Conservation (phyloP, 371 early-diverging fungal species). For the Apophysomyces variabilis region DNA sequence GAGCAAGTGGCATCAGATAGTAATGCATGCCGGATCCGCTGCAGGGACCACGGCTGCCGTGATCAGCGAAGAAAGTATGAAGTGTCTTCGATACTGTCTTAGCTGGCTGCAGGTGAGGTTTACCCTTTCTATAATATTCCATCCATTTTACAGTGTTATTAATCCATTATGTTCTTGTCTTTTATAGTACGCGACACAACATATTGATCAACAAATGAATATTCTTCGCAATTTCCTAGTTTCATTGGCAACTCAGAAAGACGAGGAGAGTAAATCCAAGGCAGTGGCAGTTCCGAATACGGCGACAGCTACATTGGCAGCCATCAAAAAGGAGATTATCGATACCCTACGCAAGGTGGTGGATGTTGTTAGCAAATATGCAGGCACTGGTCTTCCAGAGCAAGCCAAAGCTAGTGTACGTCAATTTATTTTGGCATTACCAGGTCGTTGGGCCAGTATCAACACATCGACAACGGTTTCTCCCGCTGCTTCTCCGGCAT, state of each 20-base stretch:
- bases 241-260: conserved; percentile 43
- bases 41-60: conserved; percentile 72
- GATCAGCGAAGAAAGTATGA: conserved; percentile 76
- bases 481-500: conserved; percentile 21
- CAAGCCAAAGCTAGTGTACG: conserved; percentile 80
- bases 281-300: neutral
- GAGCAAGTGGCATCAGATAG: conserved; percentile 69
- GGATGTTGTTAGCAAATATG: conserved; percentile 83
- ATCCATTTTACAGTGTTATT: neutral
- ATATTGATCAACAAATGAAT: conserved; percentile 78
- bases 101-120: conserved; percentile 71
- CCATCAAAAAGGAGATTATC: conserved; percentile 79
- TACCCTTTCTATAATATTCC: neutral
- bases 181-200: conserved; percentile 71
- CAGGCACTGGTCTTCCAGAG: conserved; percentile 78
- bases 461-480: conserved; percentile 33
- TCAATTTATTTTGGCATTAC: conserved; percentile 82
- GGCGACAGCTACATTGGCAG: conserved; percentile 32
- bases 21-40: conserved; percentile 67
- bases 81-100: conserved; percentile 74
- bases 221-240: conserved; percentile 67
- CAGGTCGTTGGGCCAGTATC: conserved; percentile 70
- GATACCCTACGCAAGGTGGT: conserved; percentile 85
- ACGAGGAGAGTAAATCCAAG: neutral
- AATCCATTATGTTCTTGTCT: neutral